These are phyloP conservation scores for Solanum virginianum DNA, from an alignment of 257 asterid species.

Conservation along the genomic window DNA sequence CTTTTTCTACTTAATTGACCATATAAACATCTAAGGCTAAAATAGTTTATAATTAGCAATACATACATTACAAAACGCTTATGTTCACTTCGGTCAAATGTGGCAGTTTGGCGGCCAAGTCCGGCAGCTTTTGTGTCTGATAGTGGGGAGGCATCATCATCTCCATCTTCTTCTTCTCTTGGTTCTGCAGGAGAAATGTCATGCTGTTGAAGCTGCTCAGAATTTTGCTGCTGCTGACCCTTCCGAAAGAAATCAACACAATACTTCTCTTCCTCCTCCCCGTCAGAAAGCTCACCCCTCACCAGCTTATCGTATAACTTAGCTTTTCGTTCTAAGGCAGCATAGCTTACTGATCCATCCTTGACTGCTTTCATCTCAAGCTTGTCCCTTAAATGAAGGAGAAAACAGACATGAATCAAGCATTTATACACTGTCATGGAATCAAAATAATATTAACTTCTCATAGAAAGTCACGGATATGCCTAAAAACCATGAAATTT, in stretches of 20 bases:
- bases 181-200: constrained; percentile 17
- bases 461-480: neutral
- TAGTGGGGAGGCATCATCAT: constrained; percentile 24
- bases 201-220: constrained; percentile 17
- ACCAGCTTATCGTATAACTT: constrained; percentile 63
- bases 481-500: neutral
- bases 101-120: constrained; percentile 40
- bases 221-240: constrained; percentile 37
- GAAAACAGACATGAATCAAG: neutral
- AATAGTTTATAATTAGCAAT: neutral
- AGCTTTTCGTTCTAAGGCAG: constrained; percentile 89
- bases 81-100: constrained; percentile 65
- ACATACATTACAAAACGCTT: constrained; percentile 80
- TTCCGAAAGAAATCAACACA: constrained; percentile 92
- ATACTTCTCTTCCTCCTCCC: constrained; percentile 83
- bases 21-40: neutral
- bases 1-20: neutral
- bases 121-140: constrained; percentile 41
- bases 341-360: constrained; percentile 88
- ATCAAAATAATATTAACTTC: neutral
- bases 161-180: constrained; percentile 28
- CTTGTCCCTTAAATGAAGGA: constrained; percentile 56
- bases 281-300: constrained; percentile 85
- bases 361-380: constrained; percentile 82
- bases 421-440: neutral